phyloP scores from a whole-genome alignment of 768 basidiomycete species.

The Lentinula lateritia region DNA sequence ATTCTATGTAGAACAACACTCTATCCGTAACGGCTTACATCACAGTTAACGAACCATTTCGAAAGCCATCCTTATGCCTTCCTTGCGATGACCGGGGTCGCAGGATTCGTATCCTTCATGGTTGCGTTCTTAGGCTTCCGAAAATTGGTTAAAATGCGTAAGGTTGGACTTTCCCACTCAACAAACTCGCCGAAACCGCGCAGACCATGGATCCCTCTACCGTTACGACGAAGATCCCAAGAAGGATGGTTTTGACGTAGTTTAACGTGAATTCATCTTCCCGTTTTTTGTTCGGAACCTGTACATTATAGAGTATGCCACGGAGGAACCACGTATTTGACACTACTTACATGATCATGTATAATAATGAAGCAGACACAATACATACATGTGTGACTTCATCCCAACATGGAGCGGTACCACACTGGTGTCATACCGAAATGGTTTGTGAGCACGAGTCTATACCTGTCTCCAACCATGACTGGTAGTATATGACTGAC shows the following conservation, averaged over 20 bases:
- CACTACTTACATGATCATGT: no score
- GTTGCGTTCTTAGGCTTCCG: conserved; percentile 66
- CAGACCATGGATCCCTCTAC: conserved; percentile 31
- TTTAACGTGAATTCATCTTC: not conserved
- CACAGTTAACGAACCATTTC: conserved; percentile 66
- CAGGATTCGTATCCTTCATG: conserved; percentile 51
- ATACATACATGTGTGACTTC: no score
- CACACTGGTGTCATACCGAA: no score
- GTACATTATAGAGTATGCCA: no score
- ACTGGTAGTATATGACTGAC: no score
- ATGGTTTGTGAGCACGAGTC: no score
- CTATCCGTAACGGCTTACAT: not conserved
- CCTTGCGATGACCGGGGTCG: conserved; percentile 52
- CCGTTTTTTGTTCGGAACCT: not conserved
- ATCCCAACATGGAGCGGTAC: no score
- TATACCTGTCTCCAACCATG: no score
- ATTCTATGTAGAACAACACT: conserved; percentile 2
- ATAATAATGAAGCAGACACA: no score
- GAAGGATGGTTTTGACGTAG: conserved; percentile 28
- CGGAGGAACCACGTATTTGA: not conserved
- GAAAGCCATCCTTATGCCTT: conserved; percentile 76
- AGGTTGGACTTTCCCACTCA: conserved; percentile 26
- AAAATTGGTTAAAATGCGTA: conserved; percentile 47
- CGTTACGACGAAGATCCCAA: conserved; percentile 30
- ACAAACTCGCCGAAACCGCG: conserved; percentile 17